A percentile compares a stretch with the other conserved stretches of the same genome.
Conservation (phyloP, 78 protist genomes). For the Monocercomonoides exilis region DNA sequence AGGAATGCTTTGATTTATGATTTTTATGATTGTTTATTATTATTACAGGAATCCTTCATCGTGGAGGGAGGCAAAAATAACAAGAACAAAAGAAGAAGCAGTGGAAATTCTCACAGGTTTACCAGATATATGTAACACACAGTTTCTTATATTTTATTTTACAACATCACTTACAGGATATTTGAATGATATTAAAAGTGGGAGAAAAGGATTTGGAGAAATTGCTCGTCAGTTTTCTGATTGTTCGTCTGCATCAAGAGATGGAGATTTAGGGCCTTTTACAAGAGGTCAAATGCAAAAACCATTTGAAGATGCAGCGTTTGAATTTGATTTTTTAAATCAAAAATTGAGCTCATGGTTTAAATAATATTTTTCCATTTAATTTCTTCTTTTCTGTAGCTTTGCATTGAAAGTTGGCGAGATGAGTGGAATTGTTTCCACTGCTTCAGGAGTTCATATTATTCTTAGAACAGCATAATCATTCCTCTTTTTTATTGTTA, state of each 20-base stretch:
- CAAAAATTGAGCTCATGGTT: background rate
- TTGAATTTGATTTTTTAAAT: background rate
- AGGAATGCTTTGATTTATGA: background rate
- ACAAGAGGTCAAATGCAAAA: conserved; percentile 26
- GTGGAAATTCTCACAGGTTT: background rate
- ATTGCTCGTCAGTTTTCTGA: conserved; percentile 16
- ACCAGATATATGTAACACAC: background rate
- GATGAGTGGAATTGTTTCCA: conserved; percentile 11
- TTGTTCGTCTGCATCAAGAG: conserved; percentile 8
- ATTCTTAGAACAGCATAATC: conserved; percentile 25
- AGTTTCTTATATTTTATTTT: background rate
- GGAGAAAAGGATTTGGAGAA: background rate
- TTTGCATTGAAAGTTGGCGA: conserved; percentile 3
- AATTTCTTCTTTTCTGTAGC: too few relatives aligned
- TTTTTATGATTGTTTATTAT: background rate
- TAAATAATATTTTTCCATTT: background rate
- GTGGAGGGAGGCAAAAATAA: conserved; percentile 23
- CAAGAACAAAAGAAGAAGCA: conserved; percentile 20
- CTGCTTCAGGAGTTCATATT: conserved; percentile 29
- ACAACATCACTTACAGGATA: background rate
- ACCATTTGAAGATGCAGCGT: background rate
- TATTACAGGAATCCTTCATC: conserved; percentile 3
- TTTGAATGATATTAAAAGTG: background rate
- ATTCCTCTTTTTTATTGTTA: too few relatives aligned
- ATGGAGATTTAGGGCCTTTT: background rate